Conservation (phyloP, 176 grass and related monocot genomes). For the Chrysopogon serrulatus region DNA sequence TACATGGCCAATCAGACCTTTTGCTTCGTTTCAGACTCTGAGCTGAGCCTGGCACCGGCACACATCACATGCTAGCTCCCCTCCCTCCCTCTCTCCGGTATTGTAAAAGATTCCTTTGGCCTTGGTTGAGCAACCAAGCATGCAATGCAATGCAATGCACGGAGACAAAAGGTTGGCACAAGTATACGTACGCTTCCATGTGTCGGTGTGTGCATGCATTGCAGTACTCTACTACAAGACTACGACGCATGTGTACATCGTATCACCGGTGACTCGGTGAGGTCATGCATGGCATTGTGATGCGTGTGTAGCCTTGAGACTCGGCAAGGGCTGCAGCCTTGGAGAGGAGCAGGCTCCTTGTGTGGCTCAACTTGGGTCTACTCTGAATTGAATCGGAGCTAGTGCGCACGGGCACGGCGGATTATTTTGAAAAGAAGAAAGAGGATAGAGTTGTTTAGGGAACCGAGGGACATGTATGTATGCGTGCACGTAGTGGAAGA, state of each 20-base stretch:
- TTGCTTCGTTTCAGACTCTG: background rate
- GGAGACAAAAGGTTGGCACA: background rate
- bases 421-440: background rate
- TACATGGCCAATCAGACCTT: background rate
- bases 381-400: too few species aligned
- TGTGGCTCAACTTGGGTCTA: background rate
- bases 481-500: background rate
- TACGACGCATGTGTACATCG: too few species aligned
- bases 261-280: background rate
- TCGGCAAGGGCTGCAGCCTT: background rate
- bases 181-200: too few species aligned
- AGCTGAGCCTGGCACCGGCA: background rate
- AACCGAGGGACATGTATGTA: background rate
- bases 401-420: background rate
- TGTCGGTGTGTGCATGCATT: background rate
- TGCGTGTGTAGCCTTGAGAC: constrained; percentile 3
- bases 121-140: background rate
- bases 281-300: constrained; percentile 2
- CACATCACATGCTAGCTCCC: constrained; percentile 3
- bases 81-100: background rate
- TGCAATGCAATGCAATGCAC: background rate
- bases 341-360: constrained; percentile 16
- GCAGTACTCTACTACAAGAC: too few species aligned
- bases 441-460: background rate
- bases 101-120: constrained; percentile 9